Conservation (phyloP, 169 alveolate species). For the Babesia divergens region DNA sequence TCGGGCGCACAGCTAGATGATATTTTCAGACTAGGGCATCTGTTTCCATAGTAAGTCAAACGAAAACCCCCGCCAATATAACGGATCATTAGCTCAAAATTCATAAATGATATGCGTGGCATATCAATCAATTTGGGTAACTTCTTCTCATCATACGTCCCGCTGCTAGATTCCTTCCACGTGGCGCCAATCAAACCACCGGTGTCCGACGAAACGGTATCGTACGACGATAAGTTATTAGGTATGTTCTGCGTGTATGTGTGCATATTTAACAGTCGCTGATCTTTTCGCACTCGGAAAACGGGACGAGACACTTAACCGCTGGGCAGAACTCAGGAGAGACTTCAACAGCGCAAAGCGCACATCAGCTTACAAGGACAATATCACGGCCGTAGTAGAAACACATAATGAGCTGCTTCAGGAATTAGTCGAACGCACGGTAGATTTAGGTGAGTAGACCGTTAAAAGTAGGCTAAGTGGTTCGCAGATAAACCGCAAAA, state of each 20-base stretch:
- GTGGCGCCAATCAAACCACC: conserved; percentile 49
- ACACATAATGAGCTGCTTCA: conserved; percentile 60
- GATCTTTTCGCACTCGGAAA: conserved; percentile 47
- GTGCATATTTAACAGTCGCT: conserved; percentile 34
- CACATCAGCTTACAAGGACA: conserved; percentile 12
- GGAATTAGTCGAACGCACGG: conserved; percentile 42
- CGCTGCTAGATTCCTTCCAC: conserved; percentile 60
- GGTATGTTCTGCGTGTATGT: not conserved
- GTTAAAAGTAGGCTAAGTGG: not conserved
- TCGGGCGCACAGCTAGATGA: conserved; percentile 66
- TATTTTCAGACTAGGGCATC: conserved; percentile 51
- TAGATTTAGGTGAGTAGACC: conserved; percentile 45
- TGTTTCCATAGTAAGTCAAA: conserved; percentile 53
- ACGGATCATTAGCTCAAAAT: conserved; percentile 41
- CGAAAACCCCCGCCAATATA: not conserved
- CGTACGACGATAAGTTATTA: conserved; percentile 44
- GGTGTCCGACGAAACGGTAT: conserved; percentile 25
- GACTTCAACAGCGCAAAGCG: conserved; percentile 4
- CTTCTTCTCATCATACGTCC: conserved; percentile 61
- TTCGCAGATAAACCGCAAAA: conserved; percentile 55
- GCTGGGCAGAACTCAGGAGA: conserved; percentile 44
- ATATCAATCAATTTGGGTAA: conserved; percentile 53
- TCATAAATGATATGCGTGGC: conserved; percentile 66
- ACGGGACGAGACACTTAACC: conserved; percentile 49
- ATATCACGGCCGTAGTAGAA: conserved; percentile 19